Base-by-base conservation (phyloP, 106 monocot genomes). In the Dioscorea alata region DNA sequence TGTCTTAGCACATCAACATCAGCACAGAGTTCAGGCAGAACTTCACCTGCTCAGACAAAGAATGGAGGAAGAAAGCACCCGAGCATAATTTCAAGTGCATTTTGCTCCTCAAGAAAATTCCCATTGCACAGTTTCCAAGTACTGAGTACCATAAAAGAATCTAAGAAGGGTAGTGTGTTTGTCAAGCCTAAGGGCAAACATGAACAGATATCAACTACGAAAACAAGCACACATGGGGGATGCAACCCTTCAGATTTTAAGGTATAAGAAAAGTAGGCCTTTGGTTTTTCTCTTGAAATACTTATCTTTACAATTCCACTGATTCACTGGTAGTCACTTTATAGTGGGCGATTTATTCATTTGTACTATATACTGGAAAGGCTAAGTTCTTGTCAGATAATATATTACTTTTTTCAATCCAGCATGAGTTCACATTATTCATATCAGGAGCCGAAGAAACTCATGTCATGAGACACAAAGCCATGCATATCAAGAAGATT, bases 81-180 rank as follows among this genome's bases (percentile, higher is more conserved):
- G 18, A 85, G 69, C 49, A 80, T 92, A 64, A 92, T 92, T 57
- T 85, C 85, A 20, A 88, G 78, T 75, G 68, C 85, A 66, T 92
- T 92, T 73, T 92, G 92, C 77, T 92, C 92, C 12, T 92, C 91
- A 6, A 88, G 80, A 69, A 88, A 92, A 62, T 88, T 92, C 25
- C 78, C 75, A 3, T 78, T 92, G 65, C 80, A 85, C 35, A 63
- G 77, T 72, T 79, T 88, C 65, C 82, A 83, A 8, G 71, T 84
- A 71, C 48, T 84, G 61, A 48, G 71, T 71, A 79, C 80, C 0
- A 60, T 75, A 12, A 81, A 65, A 48, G 87, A 85, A 56, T 69
- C 81, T 61, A 76, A 72, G 59, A 78, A 64, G 69, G 69, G 54
- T 23, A 70, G 70, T 66, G 25, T 57, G 32, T 69, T 69, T 64